These are phyloP conservation scores for Fusarium praegraminearum DNA, from an alignment of 2,329 filamentous ascomycete species.

Conservation along the genomic window DNA sequence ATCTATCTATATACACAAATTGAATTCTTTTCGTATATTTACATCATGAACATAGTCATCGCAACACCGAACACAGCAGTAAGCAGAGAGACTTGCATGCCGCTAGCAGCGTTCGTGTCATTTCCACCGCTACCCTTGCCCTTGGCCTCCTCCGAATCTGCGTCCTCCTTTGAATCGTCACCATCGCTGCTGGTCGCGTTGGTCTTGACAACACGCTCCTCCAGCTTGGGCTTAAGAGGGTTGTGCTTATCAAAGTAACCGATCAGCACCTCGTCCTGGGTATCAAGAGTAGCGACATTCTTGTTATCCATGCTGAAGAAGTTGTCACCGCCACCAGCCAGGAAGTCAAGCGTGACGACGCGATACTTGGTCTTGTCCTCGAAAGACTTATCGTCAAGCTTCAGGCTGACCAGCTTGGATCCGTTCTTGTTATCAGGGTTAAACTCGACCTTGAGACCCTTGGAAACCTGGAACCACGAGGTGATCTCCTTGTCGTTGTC, in stretches of 20 bases:
- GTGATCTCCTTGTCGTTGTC: conserved; percentile 65
- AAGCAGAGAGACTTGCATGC: conserved; percentile 18
- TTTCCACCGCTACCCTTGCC: conserved; percentile 5
- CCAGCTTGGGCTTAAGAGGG: conserved; percentile 63
- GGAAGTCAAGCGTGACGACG: conserved; percentile 72
- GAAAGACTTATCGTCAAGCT: conserved; percentile 62
- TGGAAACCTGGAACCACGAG: conserved; percentile 71
- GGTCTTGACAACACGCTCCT: conserved; percentile 53
- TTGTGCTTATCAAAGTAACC: conserved; percentile 62
- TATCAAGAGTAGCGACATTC: conserved; percentile 61
- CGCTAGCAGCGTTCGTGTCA: conserved; percentile 18
- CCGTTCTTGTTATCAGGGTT: conserved; percentile 64
- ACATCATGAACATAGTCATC: conserved; percentile 36
- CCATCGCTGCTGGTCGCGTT: conserved; percentile 27
- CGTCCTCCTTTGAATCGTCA: conserved; percentile 11
- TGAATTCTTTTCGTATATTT: conserved; percentile 24
- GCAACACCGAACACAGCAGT: conserved; percentile 26
- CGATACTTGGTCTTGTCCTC: conserved; percentile 62
- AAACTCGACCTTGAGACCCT: conserved; percentile 67
- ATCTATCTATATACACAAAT: conserved; percentile 1
- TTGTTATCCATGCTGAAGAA: conserved; percentile 58
- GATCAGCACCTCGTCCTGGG: conserved; percentile 65
- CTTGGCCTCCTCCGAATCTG: conserved; percentile 24
- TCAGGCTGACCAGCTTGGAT: conserved; percentile 64
- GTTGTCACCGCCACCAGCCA: conserved; percentile 73